Conservation (phyloP, 192 early-diverging fungal species). For the Coemansia reversa region DNA sequence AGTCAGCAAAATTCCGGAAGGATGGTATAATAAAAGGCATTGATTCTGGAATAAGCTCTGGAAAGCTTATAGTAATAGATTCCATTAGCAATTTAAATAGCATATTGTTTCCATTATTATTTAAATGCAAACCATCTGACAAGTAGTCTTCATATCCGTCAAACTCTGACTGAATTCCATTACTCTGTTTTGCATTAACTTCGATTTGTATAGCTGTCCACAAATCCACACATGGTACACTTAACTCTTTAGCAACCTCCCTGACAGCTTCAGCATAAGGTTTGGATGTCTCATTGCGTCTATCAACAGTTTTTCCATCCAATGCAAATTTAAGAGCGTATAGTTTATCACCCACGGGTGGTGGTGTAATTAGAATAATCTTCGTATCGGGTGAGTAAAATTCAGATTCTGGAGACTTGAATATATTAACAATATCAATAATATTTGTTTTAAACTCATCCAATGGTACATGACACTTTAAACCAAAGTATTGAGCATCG, state of each 20-base stretch:
- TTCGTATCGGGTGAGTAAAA: slow-evolving; percentile 8
- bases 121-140: slow-evolving; percentile 42
- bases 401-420: slow-evolving; percentile 6
- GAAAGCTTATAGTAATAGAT: slow-evolving; percentile 6
- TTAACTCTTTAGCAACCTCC: slow-evolving; percentile 1
- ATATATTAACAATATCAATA: slow-evolving; percentile 1
- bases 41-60: slow-evolving; percentile 27
- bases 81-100: slow-evolving; percentile 22
- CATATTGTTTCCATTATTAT: slow-evolving; percentile 37
- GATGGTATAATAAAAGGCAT: slow-evolving; percentile 23
- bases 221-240: slow-evolving; percentile 34
- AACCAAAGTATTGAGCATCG: slow-evolving; percentile 24
- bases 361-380: slow-evolving; percentile 42
- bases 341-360: slow-evolving; percentile 22
- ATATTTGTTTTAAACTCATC: slow-evolving; percentile 29
- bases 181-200: not conserved
- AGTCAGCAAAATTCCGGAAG: not conserved
- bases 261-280: slow-evolving; percentile 24
- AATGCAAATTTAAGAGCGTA: not conserved
- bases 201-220: slow-evolving; percentile 30
- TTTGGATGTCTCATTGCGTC: slow-evolving; percentile 1
- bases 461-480: slow-evolving; percentile 34
- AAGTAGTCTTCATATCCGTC: slow-evolving; percentile 22
- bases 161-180: not conserved
- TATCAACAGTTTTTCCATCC: slow-evolving; percentile 5